A percentile compares a stretch with the other conserved stretches of the same genome.
Evolutionary conservation across 495 filamentous ascomycete genomes (phyloP).

Genomic region (Penicillium paradoxum): DNA sequence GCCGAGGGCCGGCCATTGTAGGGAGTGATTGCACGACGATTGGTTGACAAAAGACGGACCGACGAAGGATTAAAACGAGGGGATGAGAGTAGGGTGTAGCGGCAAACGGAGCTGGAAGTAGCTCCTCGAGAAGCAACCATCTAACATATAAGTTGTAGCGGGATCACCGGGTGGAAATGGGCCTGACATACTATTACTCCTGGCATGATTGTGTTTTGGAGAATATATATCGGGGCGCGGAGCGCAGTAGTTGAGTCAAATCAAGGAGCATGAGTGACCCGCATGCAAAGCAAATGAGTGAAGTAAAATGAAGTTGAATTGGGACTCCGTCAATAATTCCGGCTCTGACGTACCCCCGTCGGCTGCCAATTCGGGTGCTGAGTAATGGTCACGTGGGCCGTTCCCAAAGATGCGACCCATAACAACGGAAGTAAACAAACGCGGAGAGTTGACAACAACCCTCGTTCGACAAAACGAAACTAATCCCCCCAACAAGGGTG

Average conservation of each 20-base stretch:
- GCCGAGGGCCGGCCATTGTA: conserved; percentile 19
- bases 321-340: conserved; percentile 10
- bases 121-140: conserved; percentile 19
- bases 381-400: conserved; percentile 28
- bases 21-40: conserved; percentile 14
- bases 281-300: conserved; percentile 17
- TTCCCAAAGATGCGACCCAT: conserved; percentile 21
- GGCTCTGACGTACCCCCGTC: conserved; percentile 24
- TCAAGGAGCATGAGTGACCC: conserved; percentile 19
- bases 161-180: conserved; percentile 9
- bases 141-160: conserved; percentile 18
- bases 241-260: conserved; percentile 17
- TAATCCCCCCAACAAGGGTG: background rate
- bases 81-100: conserved; percentile 14
- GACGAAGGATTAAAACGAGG: conserved; percentile 19
- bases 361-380: conserved; percentile 11
- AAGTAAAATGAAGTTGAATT: conserved; percentile 10
- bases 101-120: conserved; percentile 21
- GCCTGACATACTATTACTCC: conserved; percentile 30
- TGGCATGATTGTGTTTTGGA: conserved; percentile 28
- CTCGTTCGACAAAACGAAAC: conserved; percentile 6
- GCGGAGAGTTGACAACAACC: conserved; percentile 27
- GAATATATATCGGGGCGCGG: conserved; percentile 26
- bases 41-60: conserved; percentile 27
- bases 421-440: conserved; percentile 36